A percentile compares a stretch with the other conserved stretches of the same genome.
phyloP scores from a whole-genome alignment of 2,329 filamentous ascomycete genomes.

The Alternaria triticimaculans region DNA sequence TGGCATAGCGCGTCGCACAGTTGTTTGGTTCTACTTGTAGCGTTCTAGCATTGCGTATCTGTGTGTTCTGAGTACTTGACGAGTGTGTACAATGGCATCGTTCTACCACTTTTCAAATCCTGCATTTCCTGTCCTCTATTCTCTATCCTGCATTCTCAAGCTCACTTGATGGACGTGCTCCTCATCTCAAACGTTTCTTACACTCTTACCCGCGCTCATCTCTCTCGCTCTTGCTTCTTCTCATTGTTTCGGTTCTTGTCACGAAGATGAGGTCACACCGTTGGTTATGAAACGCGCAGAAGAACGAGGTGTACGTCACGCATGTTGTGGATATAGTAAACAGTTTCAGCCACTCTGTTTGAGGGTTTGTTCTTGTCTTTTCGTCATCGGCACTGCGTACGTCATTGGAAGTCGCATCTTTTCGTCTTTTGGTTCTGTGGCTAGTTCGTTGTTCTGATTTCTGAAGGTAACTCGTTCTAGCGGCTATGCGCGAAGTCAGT shows the following conservation, averaged over 20 bases:
- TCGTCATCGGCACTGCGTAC: background rate
- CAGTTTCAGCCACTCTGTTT: background rate
- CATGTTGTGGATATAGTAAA: background rate
- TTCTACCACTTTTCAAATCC: background rate
- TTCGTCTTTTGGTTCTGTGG: background rate
- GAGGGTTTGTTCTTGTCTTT: background rate
- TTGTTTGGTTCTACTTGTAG: background rate
- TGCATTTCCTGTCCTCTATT: background rate
- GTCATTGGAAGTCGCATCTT: background rate
- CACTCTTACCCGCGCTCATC: background rate
- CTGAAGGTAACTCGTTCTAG: no score
- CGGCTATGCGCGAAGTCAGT: no score
- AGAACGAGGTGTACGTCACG: background rate
- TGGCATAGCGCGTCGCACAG: background rate
- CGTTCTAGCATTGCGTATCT: slow-evolving; percentile 3
- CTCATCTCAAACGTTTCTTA: background rate
- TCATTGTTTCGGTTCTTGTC: background rate
- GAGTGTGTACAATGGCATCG: background rate
- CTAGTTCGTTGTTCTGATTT: background rate
- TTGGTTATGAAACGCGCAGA: background rate
- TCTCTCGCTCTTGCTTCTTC: background rate
- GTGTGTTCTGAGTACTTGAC: background rate
- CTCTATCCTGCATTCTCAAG: background rate
- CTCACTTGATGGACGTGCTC: background rate
- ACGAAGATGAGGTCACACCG: background rate